These are phyloP conservation scores for Ailanthus altissimus DNA, from an alignment of 345 rosid genomes.

Conservation along the genomic window DNA sequence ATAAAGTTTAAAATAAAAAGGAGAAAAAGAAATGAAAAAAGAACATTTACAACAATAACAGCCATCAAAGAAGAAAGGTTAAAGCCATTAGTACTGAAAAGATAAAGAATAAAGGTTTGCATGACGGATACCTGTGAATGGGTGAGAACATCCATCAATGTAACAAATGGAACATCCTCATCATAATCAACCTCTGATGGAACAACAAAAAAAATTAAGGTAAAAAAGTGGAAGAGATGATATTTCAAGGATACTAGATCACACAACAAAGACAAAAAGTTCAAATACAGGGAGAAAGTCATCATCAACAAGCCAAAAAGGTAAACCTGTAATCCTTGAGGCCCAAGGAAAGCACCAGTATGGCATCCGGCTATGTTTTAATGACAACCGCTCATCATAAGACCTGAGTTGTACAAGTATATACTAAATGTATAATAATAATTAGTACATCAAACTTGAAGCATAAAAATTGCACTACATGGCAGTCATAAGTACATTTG, in stretches of 20 bases:
- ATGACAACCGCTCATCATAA: slow-evolving; percentile 48
- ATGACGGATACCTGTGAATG: slow-evolving; percentile 49
- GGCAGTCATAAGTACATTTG: not conserved
- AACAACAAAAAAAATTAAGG: slow-evolving; percentile 11
- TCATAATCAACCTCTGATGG: slow-evolving; percentile 57
- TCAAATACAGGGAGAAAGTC: not conserved
- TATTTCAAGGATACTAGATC: slow-evolving; percentile 7
- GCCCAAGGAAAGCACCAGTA: slow-evolving; percentile 67
- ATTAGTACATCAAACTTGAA: slow-evolving; percentile 8
- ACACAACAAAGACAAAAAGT: not conserved
- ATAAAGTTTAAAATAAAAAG: not conserved
- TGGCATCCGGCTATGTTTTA: slow-evolving; percentile 50
- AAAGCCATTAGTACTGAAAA: not conserved
- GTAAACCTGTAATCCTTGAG: slow-evolving; percentile 66
- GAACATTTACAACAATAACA: not conserved
- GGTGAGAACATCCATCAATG: slow-evolving; percentile 76
- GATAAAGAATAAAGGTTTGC: not conserved
- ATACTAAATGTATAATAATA: not conserved
- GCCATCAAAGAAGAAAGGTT: not conserved
- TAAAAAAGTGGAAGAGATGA: not conserved
- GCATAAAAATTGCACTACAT: slow-evolving; percentile 6
- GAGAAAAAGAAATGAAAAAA: not conserved
- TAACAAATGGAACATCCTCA: slow-evolving; percentile 44
- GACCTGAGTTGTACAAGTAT: slow-evolving; percentile 39
- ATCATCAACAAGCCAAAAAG: slow-evolving; percentile 12